Evolutionary conservation across 441 rosid species (phyloP).

Genomic region (Croton laevigatus): DNA sequence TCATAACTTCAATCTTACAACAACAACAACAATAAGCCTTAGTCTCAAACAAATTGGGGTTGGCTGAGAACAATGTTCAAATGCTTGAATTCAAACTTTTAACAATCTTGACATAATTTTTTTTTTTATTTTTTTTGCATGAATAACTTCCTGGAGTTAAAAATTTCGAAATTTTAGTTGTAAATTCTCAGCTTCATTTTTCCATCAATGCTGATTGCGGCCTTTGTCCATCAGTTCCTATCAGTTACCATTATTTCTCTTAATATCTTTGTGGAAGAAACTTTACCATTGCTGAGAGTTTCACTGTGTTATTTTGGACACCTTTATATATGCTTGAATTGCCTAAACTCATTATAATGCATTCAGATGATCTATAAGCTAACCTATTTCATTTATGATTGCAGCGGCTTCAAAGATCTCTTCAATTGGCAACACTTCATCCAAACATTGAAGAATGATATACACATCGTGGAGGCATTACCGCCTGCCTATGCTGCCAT

Average conservation of each 20-base stretch:
- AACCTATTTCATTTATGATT: slow-evolving; percentile 6
- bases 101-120: too few species aligned
- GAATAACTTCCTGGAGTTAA: too few species aligned
- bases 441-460: slow-evolving; percentile 64
- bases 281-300: neutral
- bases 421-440: slow-evolving; percentile 92
- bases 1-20: neutral
- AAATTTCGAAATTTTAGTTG: neutral
- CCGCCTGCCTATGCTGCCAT: slow-evolving; percentile 53
- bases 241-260: neutral
- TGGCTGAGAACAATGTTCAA: too few species aligned
- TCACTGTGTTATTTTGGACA: neutral
- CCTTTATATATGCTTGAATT: slow-evolving; percentile 6
- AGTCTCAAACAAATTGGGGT: too few species aligned
- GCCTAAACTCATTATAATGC: neutral
- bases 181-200: neutral
- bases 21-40: too few species aligned
- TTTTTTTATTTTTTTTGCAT: too few species aligned
- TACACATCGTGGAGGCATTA: slow-evolving; percentile 71
- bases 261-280: neutral
- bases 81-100: too few species aligned
- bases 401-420: slow-evolving; percentile 87
- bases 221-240: too few species aligned
- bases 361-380: slow-evolving; percentile 1
- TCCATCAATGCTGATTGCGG: too few species aligned